phyloP scores from a whole-genome alignment of 768 basidiomycete genomes.

The Podaxis mareebaensis region DNA sequence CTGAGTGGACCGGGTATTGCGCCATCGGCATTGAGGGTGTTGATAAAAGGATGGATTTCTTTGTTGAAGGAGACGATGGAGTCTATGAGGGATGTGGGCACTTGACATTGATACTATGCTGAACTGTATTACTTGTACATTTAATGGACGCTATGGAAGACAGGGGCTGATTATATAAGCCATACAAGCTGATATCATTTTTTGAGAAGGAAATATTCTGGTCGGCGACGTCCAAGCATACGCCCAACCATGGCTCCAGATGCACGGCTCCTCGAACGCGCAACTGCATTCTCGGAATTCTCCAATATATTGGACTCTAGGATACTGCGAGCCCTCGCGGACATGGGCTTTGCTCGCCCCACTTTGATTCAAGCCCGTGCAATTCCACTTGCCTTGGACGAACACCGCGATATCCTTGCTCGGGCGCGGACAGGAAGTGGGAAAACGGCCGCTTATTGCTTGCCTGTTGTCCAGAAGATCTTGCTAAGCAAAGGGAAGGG shows the following conservation, averaged over 20 bases:
- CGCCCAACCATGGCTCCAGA: constrained; percentile 14
- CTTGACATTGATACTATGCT: background rate
- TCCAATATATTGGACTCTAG: constrained; percentile 82
- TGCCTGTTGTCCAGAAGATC: constrained; percentile 90
- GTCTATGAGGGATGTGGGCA: background rate
- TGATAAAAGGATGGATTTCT: background rate
- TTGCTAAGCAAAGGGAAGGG: constrained; percentile 35
- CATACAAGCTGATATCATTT: constrained; percentile 4
- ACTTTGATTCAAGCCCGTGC: constrained; percentile 91
- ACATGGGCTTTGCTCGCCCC: constrained; percentile 86
- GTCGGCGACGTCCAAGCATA: background rate
- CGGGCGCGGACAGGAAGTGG: constrained; percentile 95
- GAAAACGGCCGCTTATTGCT: constrained; percentile 94
- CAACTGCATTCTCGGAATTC: constrained; percentile 58
- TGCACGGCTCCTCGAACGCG: constrained; percentile 43
- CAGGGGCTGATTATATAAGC: constrained; percentile 4
- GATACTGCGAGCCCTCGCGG: constrained; percentile 85
- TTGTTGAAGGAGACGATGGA: background rate
- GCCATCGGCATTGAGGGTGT: background rate
- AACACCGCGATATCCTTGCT: constrained; percentile 88
- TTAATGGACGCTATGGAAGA: background rate
- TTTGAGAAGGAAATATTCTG: background rate
- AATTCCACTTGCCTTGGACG: constrained; percentile 83
- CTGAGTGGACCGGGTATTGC: background rate
- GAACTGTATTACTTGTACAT: background rate